Evolutionary conservation across 768 basidiomycete genomes (phyloP).

Genomic region (Thelephora ganbajun): DNA sequence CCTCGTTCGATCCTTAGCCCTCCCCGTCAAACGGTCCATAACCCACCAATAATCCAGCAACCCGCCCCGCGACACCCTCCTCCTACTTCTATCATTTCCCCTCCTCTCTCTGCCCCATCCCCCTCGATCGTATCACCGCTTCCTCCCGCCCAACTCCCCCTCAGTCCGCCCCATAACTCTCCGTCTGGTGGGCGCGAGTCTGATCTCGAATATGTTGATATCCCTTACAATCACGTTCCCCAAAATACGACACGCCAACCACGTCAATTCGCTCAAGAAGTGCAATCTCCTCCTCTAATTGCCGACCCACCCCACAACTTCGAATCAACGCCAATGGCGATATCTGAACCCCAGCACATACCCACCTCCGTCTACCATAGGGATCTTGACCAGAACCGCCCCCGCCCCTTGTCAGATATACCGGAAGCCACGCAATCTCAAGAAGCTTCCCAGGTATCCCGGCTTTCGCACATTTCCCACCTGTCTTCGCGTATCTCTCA

Average conservation of each 20-base stretch:
- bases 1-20: too few relatives aligned
- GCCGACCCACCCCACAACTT: neutral
- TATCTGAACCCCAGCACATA: neutral
- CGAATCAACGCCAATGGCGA: too few relatives aligned
- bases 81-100: neutral
- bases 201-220: neutral
- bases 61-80: too few relatives aligned
- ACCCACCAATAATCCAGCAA: too few relatives aligned
- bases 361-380: too few relatives aligned
- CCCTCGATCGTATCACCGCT: neutral
- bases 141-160: neutral
- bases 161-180: neutral
- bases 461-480: too few relatives aligned
- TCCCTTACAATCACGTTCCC: neutral
- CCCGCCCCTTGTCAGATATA: too few relatives aligned
- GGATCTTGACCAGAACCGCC: too few relatives aligned
- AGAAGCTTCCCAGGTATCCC: too few relatives aligned
- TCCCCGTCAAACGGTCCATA: too few relatives aligned
- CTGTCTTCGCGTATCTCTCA: too few relatives aligned
- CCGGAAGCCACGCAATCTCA: too few relatives aligned
- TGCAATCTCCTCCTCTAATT: neutral
- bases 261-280: neutral
- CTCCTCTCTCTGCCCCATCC: neutral
- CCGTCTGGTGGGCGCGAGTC: neutral
- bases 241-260: neutral